Conservation (phyloP, 148 eudicot genomes). For the Rhododendron williamsianum region DNA sequence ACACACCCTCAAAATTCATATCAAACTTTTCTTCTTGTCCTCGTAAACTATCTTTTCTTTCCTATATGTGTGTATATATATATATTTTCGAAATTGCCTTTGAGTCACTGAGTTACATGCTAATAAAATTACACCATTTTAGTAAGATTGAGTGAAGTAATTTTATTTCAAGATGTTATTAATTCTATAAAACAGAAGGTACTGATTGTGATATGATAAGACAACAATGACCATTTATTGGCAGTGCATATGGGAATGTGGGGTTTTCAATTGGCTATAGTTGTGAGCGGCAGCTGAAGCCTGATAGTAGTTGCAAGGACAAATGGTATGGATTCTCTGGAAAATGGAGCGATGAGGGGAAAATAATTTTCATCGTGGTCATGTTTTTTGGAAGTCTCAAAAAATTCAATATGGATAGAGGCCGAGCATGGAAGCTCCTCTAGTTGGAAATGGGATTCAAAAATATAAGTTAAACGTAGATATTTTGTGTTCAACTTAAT, state of each 20-base stretch:
- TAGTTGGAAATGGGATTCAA: not conserved
- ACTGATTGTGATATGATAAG: not conserved
- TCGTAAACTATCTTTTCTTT: too few relatives aligned
- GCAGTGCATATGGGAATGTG: conserved; percentile 71
- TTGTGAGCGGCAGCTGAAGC: conserved; percentile 40
- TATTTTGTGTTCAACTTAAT: too few relatives aligned
- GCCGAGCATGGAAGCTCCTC: conserved; percentile 46
- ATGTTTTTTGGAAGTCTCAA: conserved; percentile 76
- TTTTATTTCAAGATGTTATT: too few relatives aligned
- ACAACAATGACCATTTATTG: not conserved
- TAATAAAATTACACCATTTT: too few relatives aligned
- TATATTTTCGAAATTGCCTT: too few relatives aligned
- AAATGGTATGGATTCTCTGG: conserved; percentile 59
- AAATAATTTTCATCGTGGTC: conserved; percentile 45
- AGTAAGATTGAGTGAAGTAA: too few relatives aligned
- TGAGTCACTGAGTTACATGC: too few relatives aligned
- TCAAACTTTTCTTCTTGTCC: too few relatives aligned
- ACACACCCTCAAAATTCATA: too few relatives aligned
- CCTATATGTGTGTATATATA: too few relatives aligned
- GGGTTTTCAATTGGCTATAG: conserved; percentile 71
- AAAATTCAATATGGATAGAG: conserved; percentile 56
- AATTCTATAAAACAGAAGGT: not conserved
- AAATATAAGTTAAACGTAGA: too few relatives aligned
- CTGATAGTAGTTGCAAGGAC: conserved; percentile 34
- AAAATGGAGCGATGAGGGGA: conserved; percentile 57